Percentiles rank a stretch among this genome's conserved stretches.
Conservation (phyloP, 768 basidiomycete species). For the Tephrocybe sp. region DNA sequence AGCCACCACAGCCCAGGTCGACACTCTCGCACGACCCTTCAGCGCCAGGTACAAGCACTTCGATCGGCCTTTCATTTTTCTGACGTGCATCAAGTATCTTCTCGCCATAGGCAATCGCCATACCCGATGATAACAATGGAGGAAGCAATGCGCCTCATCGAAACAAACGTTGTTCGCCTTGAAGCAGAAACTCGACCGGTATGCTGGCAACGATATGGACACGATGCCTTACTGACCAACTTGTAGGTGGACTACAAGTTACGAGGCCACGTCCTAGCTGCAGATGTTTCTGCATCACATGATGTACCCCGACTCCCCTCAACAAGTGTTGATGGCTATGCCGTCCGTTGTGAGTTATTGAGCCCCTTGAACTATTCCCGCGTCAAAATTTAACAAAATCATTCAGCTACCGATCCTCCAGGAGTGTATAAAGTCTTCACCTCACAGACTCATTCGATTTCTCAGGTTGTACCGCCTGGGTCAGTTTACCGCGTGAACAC, state of each 20-base stretch:
- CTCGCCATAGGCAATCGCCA: constrained; percentile 75
- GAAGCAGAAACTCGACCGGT: constrained; percentile 42
- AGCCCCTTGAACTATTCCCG: not conserved
- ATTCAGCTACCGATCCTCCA: constrained; percentile 62
- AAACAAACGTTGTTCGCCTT: constrained; percentile 47
- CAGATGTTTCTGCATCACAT: constrained; percentile 66
- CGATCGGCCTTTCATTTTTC: not conserved
- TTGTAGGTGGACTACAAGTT: constrained; percentile 60
- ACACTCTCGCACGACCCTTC: constrained; percentile 69
- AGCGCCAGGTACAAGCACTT: constrained; percentile 52
- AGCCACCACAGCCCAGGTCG: constrained; percentile 53
- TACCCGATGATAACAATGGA: constrained; percentile 70
- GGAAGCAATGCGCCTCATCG: constrained; percentile 59
- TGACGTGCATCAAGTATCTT: constrained; percentile 47
- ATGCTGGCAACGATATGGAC: constrained; percentile 12
- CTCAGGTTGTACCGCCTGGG: constrained; percentile 46
- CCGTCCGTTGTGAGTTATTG: constrained; percentile 59
- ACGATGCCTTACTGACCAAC: not conserved
- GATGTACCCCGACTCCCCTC: constrained; percentile 65
- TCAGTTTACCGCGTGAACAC: constrained; percentile 82
- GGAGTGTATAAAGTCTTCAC: constrained; percentile 71
- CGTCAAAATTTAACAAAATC: not conserved
- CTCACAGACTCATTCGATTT: constrained; percentile 47
- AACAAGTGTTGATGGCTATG: constrained; percentile 90
- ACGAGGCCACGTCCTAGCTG: constrained; percentile 71